Percentiles rank a stretch among this genome's conserved stretches.
phyloP scores from a whole-genome alignment of 2,329 filamentous ascomycete genomes.

The Colletotrichum endophyticum region DNA sequence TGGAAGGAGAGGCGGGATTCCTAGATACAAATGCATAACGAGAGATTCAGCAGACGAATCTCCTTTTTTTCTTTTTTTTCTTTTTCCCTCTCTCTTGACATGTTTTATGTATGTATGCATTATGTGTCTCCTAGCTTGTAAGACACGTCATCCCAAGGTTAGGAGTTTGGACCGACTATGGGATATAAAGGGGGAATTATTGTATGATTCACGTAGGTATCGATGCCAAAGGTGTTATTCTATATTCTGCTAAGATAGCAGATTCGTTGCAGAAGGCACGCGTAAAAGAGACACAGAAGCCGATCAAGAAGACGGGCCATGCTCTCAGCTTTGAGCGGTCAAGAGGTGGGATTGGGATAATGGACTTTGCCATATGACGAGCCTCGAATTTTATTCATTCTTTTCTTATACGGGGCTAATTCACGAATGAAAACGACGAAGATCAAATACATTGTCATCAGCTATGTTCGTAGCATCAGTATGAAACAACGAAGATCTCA shows the following conservation, averaged over 20 bases:
- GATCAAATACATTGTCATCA: accelerated
- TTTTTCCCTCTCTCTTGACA: neutral
- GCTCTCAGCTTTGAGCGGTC: neutral
- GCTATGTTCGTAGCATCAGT: neutral
- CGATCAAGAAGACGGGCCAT: accelerated
- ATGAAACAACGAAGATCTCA: neutral
- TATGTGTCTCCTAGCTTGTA: neutral
- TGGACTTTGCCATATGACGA: accelerated
- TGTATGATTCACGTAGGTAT: neutral
- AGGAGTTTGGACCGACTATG: neutral
- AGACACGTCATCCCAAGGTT: accelerated
- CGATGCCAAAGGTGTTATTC: neutral
- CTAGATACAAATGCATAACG: neutral
- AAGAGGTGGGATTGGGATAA: neutral
- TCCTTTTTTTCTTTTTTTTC: neutral
- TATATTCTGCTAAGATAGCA: neutral
- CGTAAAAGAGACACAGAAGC: neutral
- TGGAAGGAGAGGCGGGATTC: neutral
- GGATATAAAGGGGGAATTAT: accelerated
- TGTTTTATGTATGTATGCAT: accelerated
- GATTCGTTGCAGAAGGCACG: neutral
- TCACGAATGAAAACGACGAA: accelerated
- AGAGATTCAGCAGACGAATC: neutral
- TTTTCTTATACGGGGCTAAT: neutral
- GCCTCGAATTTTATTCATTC: accelerated